phyloP scores from a whole-genome alignment of 768 basidiomycete species.

The Russula olivacea region DNA sequence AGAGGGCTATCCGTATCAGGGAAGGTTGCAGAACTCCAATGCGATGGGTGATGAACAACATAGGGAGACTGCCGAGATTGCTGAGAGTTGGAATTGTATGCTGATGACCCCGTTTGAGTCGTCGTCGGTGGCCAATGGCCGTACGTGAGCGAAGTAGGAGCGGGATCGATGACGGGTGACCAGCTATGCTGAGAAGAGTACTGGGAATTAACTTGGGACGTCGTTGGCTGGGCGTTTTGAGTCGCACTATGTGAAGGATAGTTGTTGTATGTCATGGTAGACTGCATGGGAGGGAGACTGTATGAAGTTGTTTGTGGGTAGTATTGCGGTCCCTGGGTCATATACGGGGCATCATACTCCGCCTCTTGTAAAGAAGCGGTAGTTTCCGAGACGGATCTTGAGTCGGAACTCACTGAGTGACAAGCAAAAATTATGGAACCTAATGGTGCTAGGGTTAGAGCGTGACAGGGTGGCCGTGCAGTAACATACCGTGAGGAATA shows the following conservation, averaged over 20 bases:
- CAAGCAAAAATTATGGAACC: conserved; percentile 69
- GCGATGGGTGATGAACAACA: conserved; percentile 30
- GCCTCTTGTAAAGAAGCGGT: conserved; percentile 22
- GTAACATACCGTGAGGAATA: conserved; percentile 75
- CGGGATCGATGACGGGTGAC: conserved; percentile 27
- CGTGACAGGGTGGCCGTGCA: conserved; percentile 22
- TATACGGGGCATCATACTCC: conserved; percentile 28
- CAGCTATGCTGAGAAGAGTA: conserved; percentile 22
- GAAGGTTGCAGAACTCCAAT: conserved; percentile 40
- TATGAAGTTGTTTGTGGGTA: conserved; percentile 29
- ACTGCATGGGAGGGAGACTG: conserved; percentile 28
- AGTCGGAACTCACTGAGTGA: conserved; percentile 52
- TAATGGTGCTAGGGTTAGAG: conserved; percentile 29
- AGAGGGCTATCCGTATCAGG: conserved; percentile 29
- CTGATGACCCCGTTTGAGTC: conserved; percentile 16
- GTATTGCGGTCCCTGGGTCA: conserved; percentile 29
- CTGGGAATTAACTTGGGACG: conserved; percentile 20
- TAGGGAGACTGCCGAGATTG: conserved; percentile 30
- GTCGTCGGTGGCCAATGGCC: conserved; percentile 17
- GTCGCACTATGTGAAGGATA: conserved; percentile 17
- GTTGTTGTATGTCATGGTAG: conserved; percentile 25
- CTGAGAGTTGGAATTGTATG: conserved; percentile 28
- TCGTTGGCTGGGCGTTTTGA: conserved; percentile 12
- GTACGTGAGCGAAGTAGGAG: conserved; percentile 35
- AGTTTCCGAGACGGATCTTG: conserved; percentile 25